phyloP scores from a whole-genome alignment of 83 land plant genomes.

The Larix sibirica region DNA sequence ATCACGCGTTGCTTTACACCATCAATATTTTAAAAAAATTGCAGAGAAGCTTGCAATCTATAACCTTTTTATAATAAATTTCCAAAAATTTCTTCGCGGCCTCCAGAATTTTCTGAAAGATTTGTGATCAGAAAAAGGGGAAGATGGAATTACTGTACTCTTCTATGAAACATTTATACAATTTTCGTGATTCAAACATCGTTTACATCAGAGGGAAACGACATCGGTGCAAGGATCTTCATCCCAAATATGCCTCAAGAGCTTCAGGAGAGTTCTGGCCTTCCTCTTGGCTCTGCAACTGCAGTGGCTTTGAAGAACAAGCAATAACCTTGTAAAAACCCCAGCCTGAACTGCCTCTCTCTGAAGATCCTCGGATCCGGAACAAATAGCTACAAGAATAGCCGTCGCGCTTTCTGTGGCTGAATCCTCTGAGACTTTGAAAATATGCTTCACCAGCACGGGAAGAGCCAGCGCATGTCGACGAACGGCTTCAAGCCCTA shows the following conservation, averaged over 20 bases:
- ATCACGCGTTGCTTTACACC: no score
- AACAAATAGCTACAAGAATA: constrained; percentile 31
- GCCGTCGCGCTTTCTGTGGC: constrained; percentile 29
- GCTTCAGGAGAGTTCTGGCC: constrained; percentile 55
- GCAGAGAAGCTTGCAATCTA: no score
- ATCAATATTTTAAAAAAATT: no score
- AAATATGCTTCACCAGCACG: constrained; percentile 40
- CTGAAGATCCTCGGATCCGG: constrained; percentile 18
- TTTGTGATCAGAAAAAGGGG: no score
- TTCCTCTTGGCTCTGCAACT: constrained; percentile 40
- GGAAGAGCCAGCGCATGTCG: constrained; percentile 30
- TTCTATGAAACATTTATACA: no score
- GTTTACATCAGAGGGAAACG: no score
- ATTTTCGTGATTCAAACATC: no score
- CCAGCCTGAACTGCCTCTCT: constrained; percentile 42
- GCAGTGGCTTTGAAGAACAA: constrained; percentile 69
- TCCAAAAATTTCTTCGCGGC: no score
- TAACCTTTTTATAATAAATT: no score
- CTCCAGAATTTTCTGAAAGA: no score
- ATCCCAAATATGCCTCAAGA: constrained; percentile 32
- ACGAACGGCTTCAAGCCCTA: constrained; percentile 30
- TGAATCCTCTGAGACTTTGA: constrained; percentile 35
- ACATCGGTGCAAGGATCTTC: constrained; percentile 10
- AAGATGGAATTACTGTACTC: no score
- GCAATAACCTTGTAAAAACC: constrained; percentile 44